These are phyloP conservation scores for Ochetophila trinervis DNA, from an alignment of 306 rosid species.

Conservation along the genomic window DNA sequence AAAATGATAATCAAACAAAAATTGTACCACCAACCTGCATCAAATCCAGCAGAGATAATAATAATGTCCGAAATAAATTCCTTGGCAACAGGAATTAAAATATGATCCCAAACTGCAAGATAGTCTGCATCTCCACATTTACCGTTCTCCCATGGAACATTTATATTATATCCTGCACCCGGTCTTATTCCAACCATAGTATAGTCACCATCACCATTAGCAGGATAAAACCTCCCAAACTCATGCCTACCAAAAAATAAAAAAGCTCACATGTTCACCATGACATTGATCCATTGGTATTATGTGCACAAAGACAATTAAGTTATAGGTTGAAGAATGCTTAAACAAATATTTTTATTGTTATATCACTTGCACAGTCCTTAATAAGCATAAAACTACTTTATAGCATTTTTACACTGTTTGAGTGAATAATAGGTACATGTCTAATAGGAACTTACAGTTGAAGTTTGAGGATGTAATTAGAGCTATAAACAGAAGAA, in stretches of 20 bases:
- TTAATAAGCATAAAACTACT: constrained; percentile 15
- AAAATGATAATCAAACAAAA: not conserved
- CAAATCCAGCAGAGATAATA: constrained; percentile 92
- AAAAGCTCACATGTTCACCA: constrained; percentile 11
- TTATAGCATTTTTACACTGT: not conserved
- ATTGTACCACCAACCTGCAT: constrained; percentile 69
- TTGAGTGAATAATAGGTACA: not conserved
- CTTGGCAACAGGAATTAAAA: constrained; percentile 83
- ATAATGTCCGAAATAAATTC: constrained; percentile 78
- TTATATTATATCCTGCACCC: constrained; percentile 84
- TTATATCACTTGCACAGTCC: constrained; percentile 1
- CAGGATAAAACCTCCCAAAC: constrained; percentile 81
- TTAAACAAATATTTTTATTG: not conserved
- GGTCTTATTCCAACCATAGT: constrained; percentile 75
- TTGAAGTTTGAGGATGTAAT: constrained; percentile 7
- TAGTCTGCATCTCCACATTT: constrained; percentile 91
- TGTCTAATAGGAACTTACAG: not conserved
- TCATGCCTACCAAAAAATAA: constrained; percentile 67
- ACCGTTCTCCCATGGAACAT: constrained; percentile 97
- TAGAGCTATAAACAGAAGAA: not conserved
- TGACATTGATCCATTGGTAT: constrained; percentile 16
- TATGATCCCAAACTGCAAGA: constrained; percentile 91
- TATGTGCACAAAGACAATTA: constrained; percentile 10
- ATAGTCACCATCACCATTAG: constrained; percentile 66
- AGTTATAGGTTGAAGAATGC: constrained; percentile 10